A percentile compares a stretch with the other conserved stretches of the same genome.
Evolutionary conservation across 2,329 filamentous ascomycete species (phyloP).

Genomic region (Claviceps sp.): DNA sequence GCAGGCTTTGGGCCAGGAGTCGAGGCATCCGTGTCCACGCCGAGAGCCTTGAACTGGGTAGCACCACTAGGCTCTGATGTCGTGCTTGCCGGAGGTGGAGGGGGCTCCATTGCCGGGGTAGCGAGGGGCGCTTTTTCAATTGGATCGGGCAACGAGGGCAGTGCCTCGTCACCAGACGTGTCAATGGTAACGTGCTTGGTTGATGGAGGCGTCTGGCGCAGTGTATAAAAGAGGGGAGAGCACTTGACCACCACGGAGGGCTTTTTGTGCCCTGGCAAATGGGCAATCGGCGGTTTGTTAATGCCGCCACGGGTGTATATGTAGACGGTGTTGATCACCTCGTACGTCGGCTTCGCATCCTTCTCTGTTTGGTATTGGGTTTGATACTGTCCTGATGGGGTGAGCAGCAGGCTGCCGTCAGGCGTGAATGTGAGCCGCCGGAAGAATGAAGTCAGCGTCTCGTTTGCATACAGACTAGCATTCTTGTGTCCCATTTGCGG

Average conservation of each 20-base stretch:
- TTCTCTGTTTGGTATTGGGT: slow-evolving; percentile 53
- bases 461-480: slow-evolving; percentile 85
- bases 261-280: slow-evolving; percentile 94
- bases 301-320: slow-evolving; percentile 94
- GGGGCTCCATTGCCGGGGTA: slow-evolving; percentile 67
- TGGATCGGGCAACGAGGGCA: slow-evolving; percentile 73
- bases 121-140: slow-evolving; percentile 47
- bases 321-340: slow-evolving; percentile 94
- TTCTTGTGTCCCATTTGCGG: slow-evolving; percentile 65
- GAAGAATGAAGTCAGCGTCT: slow-evolving; percentile 95
- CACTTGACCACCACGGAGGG: slow-evolving; percentile 92
- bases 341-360: slow-evolving; percentile 62
- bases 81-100: slow-evolving; percentile 46
- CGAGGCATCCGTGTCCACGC: slow-evolving; percentile 30
- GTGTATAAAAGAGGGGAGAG: slow-evolving; percentile 76
- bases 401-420: slow-evolving; percentile 86
- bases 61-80: slow-evolving; percentile 32
- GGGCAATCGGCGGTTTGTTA: slow-evolving; percentile 89
- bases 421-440: slow-evolving; percentile 85
- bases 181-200: slow-evolving; percentile 92
- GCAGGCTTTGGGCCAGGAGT: slow-evolving; percentile 51
- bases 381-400: slow-evolving; percentile 91
- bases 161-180: slow-evolving; percentile 74
- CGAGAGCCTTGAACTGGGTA: slow-evolving; percentile 37
- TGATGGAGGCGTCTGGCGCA: slow-evolving; percentile 51